Evolutionary conservation across 306 rosid species (phyloP), one percentile per base, ranked within the genome.

Genomic region (Glycine tomentella): DNA sequence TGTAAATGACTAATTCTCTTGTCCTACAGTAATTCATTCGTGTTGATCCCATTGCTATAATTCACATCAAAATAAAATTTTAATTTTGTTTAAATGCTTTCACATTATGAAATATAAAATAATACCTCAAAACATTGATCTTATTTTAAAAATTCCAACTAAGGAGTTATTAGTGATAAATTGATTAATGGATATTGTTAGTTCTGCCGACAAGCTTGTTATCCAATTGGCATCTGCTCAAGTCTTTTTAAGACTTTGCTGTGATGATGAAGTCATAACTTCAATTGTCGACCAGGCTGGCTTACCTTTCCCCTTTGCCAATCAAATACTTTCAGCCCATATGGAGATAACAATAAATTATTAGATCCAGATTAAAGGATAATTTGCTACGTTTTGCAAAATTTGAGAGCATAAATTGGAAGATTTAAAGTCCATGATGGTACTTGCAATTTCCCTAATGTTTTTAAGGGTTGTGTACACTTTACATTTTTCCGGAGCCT

Each of bases 31-130:
- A 45, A 25, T 62, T 62, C 42, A 5, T 14, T 61, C 11, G 1
- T 33, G 40, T 33, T 8, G 12, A 20, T 75, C 16, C 38, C 52
- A 9, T 55, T 75, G 11, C 38, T 17, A 9, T 55, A 57, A 56
- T 61, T 61, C 49, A 7, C 72, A 76, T 76, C 8, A 42, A 17
- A 73, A 73, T 48, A 70, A 73, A 53, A 42, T 4, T 8, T n/a
- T 1, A 72, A 0, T 53, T 12, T 1, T 70, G 5, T 8, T 48
- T 69, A 11, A 46, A 25, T 12, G 45, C 56, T 46, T 49, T 49
- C 48, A 31, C 16, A 14, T 53, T 72, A 9, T 52, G 36, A 75
- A 75, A 15, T 72, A 34, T 20, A 44, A 40, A 58, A 44, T 13
- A 44, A 15, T 34, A 34, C 34, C 31, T 15, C 42, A 40, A 63